A percentile compares a stretch with the other conserved stretches of the same genome.
Conservation (phyloP, 148 eudicot species). For the Silene uniflora region DNA sequence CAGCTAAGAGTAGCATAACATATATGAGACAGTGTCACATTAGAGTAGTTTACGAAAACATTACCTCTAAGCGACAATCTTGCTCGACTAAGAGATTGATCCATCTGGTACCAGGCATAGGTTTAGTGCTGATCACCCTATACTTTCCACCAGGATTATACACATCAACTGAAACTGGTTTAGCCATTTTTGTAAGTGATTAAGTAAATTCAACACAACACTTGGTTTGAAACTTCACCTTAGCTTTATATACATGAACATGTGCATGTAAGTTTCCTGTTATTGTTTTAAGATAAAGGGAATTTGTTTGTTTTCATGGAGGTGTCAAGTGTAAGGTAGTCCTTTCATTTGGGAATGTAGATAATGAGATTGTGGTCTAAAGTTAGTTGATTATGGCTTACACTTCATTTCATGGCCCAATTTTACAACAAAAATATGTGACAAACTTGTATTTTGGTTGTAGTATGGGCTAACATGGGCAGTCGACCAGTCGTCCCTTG, state of each 20-base stretch:
- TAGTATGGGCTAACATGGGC: too few relatives aligned
- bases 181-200: constrained; percentile 46
- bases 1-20: too few relatives aligned
- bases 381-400: not conserved
- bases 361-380: constrained; percentile 8
- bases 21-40: not conserved
- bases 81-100: constrained; percentile 79
- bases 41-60: not conserved
- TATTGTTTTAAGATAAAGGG: not conserved
- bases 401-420: not conserved
- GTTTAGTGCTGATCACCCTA: constrained; percentile 90
- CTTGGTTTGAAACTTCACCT: constrained; percentile 8
- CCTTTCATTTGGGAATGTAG: not conserved
- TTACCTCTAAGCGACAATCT: constrained; percentile 88
- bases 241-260: constrained; percentile 13
- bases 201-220: constrained; percentile 17
- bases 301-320: constrained; percentile 10
- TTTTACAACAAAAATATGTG: too few relatives aligned
- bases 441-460: too few relatives aligned
- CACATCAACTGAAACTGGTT: constrained; percentile 82
- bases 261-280: not conserved
- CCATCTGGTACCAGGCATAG: constrained; percentile 99
- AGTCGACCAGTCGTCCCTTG: too few relatives aligned
- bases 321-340: not conserved
- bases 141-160: constrained; percentile 94